Evolutionary conservation across 495 filamentous ascomycete genomes (phyloP), one percentile per base, ranked within the genome.

Genomic region (Staphylotrichum longicolle): DNA sequence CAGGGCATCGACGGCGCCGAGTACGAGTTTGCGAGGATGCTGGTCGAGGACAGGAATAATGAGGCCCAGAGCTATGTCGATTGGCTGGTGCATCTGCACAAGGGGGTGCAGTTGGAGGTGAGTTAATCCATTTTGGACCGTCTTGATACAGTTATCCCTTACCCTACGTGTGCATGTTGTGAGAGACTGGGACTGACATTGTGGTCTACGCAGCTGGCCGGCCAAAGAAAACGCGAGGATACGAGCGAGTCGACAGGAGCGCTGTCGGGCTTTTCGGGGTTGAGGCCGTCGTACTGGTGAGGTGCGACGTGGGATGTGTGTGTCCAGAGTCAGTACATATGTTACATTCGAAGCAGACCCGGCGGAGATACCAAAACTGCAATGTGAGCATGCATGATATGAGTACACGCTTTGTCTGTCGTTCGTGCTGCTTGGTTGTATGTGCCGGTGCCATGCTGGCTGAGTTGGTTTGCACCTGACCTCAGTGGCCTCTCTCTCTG

Each of bases 41-140:
- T 99, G 65, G 84, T 96, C 54, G 94, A 99, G 77, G 94, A 99
- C 71, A 83, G 94, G 64, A 98, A 98, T 74, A 96, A 95, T 64
- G 94, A 99, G 75, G 94, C 94, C 39, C 91, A 93, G 74, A 93
- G 88, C 66, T 98, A 99, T 76, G 94, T 98, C 15, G 94, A 99
- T 76, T 99, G 94, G 94, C 75, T 99, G 73, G 94, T 99, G 57
- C 91, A 96, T 75, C 78, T 97, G 53, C 94, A 99, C 71, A 87
- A 92, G 66, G 87, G 88, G 68, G 90, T 98, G 62, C 92, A 95
- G 72, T 75, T 96, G 60, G 93, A 97, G 82, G 87, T 88, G 70
- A 74, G 84, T 51, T 32, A 5, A 34, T 37, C 27, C 10, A 52
- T 40, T 39, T 30, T 33, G 7, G 20, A 27, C 20, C 20, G 35